Conservation (phyloP, 2,329 filamentous ascomycete species). For the Trichophyton verrucosum region DNA sequence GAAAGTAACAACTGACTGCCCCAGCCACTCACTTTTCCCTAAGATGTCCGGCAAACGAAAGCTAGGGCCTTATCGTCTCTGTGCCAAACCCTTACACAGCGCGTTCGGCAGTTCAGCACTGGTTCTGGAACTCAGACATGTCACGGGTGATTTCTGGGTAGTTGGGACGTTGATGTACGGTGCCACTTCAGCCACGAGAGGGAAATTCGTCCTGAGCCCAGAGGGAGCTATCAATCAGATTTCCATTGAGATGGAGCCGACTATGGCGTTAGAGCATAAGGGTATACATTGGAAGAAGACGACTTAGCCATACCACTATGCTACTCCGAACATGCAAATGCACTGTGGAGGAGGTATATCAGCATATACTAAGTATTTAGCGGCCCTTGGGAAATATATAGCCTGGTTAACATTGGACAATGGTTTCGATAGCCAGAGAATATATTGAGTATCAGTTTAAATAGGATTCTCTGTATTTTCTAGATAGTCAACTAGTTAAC, state of each 20-base stretch:
- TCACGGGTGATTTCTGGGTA: constrained; percentile 9
- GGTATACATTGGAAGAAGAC: constrained; percentile 8
- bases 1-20: constrained; percentile 6
- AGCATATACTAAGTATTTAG: too few species aligned
- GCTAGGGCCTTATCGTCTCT: constrained; percentile 2
- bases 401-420: too few species aligned
- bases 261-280: constrained; percentile 7
- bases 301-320: background rate
- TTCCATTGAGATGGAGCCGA: constrained; percentile 8
- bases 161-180: constrained; percentile 9
- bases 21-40: constrained; percentile 3
- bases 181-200: constrained; percentile 6
- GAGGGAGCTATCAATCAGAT: constrained; percentile 6
- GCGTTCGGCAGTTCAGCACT: constrained; percentile 5
- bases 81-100: constrained; percentile 6
- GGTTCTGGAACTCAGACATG: constrained; percentile 6
- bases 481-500: too few species aligned
- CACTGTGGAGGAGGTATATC: too few species aligned
- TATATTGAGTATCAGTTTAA: too few species aligned
- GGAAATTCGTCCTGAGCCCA: constrained; percentile 4
- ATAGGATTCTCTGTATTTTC: too few species aligned
- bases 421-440: too few species aligned
- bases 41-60: constrained; percentile 2
- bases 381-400: too few species aligned
- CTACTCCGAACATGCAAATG: too few species aligned